Percentiles rank a stretch among this genome's conserved stretches.
Evolutionary conservation across 1,284 basidiomycete species (phyloP).

Genomic region (Apiotrichum akiyoshidainum): DNA sequence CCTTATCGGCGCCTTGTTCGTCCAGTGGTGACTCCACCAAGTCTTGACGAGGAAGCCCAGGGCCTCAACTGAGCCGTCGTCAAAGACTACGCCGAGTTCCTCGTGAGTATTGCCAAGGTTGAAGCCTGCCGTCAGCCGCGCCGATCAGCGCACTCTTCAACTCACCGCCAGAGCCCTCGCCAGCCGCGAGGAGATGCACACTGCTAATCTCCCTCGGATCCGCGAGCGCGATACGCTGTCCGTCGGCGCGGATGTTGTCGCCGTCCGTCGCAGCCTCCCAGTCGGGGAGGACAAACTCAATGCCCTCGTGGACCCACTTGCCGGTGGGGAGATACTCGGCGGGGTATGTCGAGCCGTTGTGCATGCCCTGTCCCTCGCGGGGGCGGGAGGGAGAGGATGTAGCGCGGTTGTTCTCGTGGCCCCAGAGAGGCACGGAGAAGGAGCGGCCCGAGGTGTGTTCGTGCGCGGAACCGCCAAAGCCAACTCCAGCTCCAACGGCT

Average conservation of each 20-base stretch:
- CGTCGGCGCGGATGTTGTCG: constrained; percentile 8
- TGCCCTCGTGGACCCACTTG: constrained; percentile 12
- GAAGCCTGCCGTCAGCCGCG: constrained; percentile 9
- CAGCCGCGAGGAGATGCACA: constrained; percentile 15
- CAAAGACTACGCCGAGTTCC: constrained; percentile 10
- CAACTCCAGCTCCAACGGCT: too few species aligned
- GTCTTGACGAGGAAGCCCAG: constrained; percentile 19
- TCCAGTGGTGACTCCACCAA: constrained; percentile 23
- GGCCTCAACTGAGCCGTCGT: constrained; percentile 2
- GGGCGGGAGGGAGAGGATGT: constrained; percentile 7
- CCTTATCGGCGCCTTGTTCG: constrained; percentile 18
- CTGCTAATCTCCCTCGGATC: constrained; percentile 2
- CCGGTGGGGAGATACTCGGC: constrained; percentile 11
- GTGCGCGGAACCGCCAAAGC: too few species aligned
- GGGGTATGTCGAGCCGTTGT: constrained; percentile 15
- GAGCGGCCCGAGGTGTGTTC: not conserved
- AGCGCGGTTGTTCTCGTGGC: constrained; percentile 13
- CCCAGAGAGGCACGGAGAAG: constrained; percentile 26
- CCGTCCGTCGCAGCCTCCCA: not conserved
- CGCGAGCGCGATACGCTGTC: constrained; percentile 4
- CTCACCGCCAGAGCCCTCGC: constrained; percentile 19
- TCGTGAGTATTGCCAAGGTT: constrained; percentile 14
- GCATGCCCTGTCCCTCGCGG: constrained; percentile 10
- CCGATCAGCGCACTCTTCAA: too few species aligned
- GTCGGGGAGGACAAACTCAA: constrained; percentile 8